A percentile compares a stretch with the other conserved stretches of the same genome.
Evolutionary conservation across 805 yeast species (phyloP).

Genomic region (Kodamaea neixiangensis): DNA sequence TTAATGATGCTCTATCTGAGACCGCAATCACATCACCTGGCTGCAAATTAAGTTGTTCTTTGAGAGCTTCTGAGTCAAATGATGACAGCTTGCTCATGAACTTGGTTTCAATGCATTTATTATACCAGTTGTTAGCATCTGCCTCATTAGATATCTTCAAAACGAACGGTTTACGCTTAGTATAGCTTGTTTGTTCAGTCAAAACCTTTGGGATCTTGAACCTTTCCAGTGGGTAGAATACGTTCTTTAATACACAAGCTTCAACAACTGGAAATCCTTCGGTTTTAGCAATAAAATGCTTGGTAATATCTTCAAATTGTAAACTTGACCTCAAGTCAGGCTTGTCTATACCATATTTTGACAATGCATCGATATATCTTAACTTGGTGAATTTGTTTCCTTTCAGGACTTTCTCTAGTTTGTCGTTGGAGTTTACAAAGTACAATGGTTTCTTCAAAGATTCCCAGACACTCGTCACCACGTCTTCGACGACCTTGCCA

Average conservation of each 20-base stretch:
- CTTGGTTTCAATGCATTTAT: slow-evolving; percentile 32
- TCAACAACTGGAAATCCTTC: slow-evolving; percentile 70
- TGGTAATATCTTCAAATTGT: slow-evolving; percentile 50
- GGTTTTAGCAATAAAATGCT: slow-evolving; percentile 33
- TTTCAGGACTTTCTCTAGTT: slow-evolving; percentile 26
- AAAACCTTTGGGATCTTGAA: slow-evolving; percentile 40
- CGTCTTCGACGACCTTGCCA: slow-evolving; percentile 57
- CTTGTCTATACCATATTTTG: slow-evolving; percentile 85
- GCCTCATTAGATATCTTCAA: slow-evolving; percentile 48
- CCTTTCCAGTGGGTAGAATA: slow-evolving; percentile 29
- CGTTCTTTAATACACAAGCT: slow-evolving; percentile 62
- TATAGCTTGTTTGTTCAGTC: slow-evolving; percentile 46
- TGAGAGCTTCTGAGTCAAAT: slow-evolving; percentile 21
- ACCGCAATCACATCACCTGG: slow-evolving; percentile 78
- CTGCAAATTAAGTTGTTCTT: slow-evolving; percentile 39
- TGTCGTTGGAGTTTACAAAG: slow-evolving; percentile 31
- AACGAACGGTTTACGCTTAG: slow-evolving; percentile 58
- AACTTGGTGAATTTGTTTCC: slow-evolving; percentile 39
- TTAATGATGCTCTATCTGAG: slow-evolving; percentile 64
- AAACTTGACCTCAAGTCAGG: slow-evolving; percentile 80
- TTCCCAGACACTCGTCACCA: slow-evolving; percentile 60
- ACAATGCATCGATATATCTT: slow-evolving; percentile 68
- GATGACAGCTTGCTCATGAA: slow-evolving; percentile 18
- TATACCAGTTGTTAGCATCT: slow-evolving; percentile 47
- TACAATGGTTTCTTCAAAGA: slow-evolving; percentile 44